Evolutionary conservation across 2,329 filamentous ascomycete species (phyloP).

Genomic region (Xylariaceae sp.): DNA sequence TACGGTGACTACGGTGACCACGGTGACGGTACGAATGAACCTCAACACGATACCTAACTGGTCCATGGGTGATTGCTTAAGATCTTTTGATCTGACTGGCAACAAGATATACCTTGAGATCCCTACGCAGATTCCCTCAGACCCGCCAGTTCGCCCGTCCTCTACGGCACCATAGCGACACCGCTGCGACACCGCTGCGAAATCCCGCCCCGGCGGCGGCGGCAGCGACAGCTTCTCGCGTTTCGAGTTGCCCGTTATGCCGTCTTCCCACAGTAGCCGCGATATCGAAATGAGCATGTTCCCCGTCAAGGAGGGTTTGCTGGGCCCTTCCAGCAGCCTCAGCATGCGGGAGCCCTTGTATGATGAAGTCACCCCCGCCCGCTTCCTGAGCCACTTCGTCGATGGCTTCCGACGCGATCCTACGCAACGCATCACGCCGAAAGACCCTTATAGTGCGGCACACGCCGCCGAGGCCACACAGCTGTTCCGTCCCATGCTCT

Average conservation of each 20-base stretch:
- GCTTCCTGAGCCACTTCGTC: constrained; percentile 41
- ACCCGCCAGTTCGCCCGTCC: neutral
- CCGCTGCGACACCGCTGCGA: neutral
- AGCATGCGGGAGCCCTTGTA: constrained; percentile 48
- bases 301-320: constrained; percentile 53
- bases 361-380: constrained; percentile 33
- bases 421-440: constrained; percentile 42
- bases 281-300: constrained; percentile 52
- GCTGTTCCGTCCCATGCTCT: constrained; percentile 25
- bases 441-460: constrained; percentile 35
- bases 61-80: no score
- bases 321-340: constrained; percentile 44
- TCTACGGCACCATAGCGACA: constrained; percentile 5
- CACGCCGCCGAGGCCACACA: constrained; percentile 28
- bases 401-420: constrained; percentile 62
- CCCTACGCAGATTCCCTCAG: no score
- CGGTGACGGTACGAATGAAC: no score
- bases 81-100: no score
- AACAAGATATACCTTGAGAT: no score
- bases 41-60: no score
- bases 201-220: constrained; percentile 22
- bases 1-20: no score
- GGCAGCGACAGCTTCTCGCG: constrained; percentile 7
- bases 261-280: constrained; percentile 25
- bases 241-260: constrained; percentile 32